These are phyloP conservation scores for Luzula sylvatica DNA, from an alignment of 176 grass and related monocot species.

Conservation along the genomic window DNA sequence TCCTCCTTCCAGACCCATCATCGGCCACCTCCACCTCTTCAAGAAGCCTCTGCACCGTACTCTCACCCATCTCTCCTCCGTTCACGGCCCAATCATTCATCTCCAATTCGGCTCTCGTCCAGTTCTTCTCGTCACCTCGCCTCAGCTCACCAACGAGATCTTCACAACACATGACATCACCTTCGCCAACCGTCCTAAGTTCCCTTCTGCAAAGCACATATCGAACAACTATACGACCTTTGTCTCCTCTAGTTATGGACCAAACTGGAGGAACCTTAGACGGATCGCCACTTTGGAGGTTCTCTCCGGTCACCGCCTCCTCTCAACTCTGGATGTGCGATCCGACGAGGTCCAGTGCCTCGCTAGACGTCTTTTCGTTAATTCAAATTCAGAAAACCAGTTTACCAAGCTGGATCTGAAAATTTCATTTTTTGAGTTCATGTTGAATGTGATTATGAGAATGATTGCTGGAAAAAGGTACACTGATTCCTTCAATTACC, in stretches of 20 bases:
- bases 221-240: constrained; percentile 28
- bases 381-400: neutral
- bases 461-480: constrained; percentile 48
- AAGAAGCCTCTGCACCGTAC: constrained; percentile 35
- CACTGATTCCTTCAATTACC: neutral
- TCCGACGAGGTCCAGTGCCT: constrained; percentile 29
- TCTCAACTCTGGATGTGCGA: constrained; percentile 18
- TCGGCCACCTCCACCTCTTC: constrained; percentile 63
- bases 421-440: constrained; percentile 40
- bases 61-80: constrained; percentile 23
- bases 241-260: constrained; percentile 23
- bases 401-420: constrained; percentile 39
- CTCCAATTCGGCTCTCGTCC: constrained; percentile 40
- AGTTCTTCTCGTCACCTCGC: constrained; percentile 39
- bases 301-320: constrained; percentile 34
- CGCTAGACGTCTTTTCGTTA: constrained; percentile 19
- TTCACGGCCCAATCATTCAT: constrained; percentile 34
- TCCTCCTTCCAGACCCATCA: constrained; percentile 33
- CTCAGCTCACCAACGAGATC: constrained; percentile 24
- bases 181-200: constrained; percentile 47
- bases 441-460: constrained; percentile 48
- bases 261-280: constrained; percentile 41
- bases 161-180: constrained; percentile 44
- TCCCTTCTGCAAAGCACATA: constrained; percentile 16
- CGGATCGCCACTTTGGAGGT: constrained; percentile 43